Conservation (phyloP, 176 grass and related monocot species). For the Luzula sylvatica region DNA sequence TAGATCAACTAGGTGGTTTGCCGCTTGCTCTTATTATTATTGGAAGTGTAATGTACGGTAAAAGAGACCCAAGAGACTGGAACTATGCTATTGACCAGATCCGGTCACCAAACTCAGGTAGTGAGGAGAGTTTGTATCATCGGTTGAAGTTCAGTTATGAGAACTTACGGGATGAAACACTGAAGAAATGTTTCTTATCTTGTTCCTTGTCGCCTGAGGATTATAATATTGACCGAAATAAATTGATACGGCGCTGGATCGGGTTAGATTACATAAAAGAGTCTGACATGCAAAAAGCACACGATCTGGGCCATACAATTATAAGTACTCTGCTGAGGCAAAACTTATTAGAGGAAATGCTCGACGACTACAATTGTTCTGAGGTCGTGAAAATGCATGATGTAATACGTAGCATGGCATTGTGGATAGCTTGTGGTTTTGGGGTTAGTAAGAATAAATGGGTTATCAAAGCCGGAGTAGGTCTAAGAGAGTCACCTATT, state of each 20-base stretch:
- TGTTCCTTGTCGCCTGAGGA: conserved; percentile 23
- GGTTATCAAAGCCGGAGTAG: conserved; percentile 11
- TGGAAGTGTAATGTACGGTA: conserved; percentile 17
- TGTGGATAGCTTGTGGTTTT: conserved; percentile 22
- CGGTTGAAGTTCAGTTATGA: conserved; percentile 33
- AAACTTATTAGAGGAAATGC: not conserved
- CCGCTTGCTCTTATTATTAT: conserved; percentile 26
- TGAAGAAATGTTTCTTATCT: conserved; percentile 19
- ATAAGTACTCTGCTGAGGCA: conserved; percentile 18
- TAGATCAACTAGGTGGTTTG: conserved; percentile 11
- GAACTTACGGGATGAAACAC: not conserved
- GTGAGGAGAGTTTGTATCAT: conserved; percentile 1
- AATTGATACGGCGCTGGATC: conserved; percentile 28
- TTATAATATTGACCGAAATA: not conserved
- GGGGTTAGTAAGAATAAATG: conserved; percentile 23
- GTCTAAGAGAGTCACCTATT: not conserved
- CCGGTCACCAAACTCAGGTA: not conserved
- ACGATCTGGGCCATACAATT: conserved; percentile 1
- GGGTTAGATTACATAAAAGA: conserved; percentile 23
- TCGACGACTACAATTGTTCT: not conserved
- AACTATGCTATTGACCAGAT: conserved; percentile 1
- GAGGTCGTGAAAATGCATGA: conserved; percentile 22
- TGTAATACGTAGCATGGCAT: conserved; percentile 18
- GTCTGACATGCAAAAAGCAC: not conserved
- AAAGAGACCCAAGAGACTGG: conserved; percentile 11